These are phyloP conservation scores for Podosphaera leucotricha DNA, from an alignment of 2,329 filamentous ascomycete genomes.

Conservation along the genomic window DNA sequence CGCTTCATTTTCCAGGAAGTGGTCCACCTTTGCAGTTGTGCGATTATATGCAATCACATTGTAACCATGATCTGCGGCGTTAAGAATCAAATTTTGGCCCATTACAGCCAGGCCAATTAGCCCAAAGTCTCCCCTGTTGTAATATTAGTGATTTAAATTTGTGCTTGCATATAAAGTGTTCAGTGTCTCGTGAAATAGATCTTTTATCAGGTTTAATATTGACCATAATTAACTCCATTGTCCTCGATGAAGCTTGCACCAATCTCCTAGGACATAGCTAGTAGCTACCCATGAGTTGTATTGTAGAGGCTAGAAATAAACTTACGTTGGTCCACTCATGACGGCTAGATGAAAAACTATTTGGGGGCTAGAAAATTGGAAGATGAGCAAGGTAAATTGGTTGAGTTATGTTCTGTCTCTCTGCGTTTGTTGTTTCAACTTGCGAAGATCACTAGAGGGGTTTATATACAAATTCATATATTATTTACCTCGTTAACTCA, in stretches of 20 bases:
- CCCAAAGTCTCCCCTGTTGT: constrained; percentile 46
- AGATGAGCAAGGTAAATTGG: neutral
- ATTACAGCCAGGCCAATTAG: constrained; percentile 86
- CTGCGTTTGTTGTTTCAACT: too few species aligned
- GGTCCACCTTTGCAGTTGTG: constrained; percentile 94
- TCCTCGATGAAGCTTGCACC: neutral
- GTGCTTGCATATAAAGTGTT: neutral
- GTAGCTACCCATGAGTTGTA: neutral
- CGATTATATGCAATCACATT: constrained; percentile 97
- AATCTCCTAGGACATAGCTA: neutral
- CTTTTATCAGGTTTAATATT: neutral
- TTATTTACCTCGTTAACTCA: too few species aligned
- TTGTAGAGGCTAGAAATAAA: neutral
- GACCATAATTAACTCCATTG: neutral
- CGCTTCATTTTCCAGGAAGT: constrained; percentile 74
- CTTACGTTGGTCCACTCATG: neutral
- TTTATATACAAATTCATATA: too few species aligned
- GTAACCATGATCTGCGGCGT: constrained; percentile 79
- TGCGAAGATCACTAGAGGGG: too few species aligned
- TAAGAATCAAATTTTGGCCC: constrained; percentile 73
- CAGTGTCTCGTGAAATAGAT: neutral
- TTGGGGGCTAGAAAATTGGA: neutral
- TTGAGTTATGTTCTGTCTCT: too few species aligned
- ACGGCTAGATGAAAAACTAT: neutral
- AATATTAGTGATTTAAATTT: constrained; percentile 11